phyloP scores from a whole-genome alignment of 208 protist genomes.

The Herpetomonas tarakana region DNA sequence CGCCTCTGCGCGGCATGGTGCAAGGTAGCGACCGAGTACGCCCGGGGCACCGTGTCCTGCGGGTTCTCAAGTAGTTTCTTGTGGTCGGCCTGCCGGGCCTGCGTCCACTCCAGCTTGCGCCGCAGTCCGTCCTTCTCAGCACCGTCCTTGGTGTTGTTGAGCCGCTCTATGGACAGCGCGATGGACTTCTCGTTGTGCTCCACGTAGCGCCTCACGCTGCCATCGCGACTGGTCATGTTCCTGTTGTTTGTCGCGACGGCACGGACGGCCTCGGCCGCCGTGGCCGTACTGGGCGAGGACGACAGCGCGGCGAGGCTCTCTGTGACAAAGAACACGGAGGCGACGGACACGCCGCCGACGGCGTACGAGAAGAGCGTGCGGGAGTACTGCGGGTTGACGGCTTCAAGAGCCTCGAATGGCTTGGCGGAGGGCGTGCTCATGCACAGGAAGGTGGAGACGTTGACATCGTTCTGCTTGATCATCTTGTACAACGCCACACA shows the following conservation, averaged over 20 bases:
- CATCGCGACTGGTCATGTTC: conserved; percentile 40
- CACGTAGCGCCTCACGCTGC: conserved; percentile 44
- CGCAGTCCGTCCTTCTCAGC: conserved; percentile 19
- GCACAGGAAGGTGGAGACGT: conserved; percentile 39
- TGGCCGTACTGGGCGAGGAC: conserved; percentile 18
- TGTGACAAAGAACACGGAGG: conserved; percentile 30
- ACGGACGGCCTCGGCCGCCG: conserved; percentile 19
- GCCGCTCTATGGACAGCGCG: conserved; percentile 15
- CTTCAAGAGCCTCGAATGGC: conserved; percentile 22
- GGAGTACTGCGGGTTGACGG: conserved; percentile 36
- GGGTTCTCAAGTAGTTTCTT: conserved; percentile 13
- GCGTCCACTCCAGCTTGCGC: conserved; percentile 1
- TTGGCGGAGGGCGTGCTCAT: conserved; percentile 21
- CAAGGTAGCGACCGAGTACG: conserved; percentile 20
- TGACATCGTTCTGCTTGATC: conserved; percentile 35
- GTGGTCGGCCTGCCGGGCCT: conserved; percentile 34
- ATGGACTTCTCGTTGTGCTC: conserved; percentile 38
- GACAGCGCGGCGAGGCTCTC: conserved; percentile 18
- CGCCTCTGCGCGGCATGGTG: too few relatives aligned
- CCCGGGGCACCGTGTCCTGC: conserved; percentile 15
- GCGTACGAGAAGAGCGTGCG: conserved; percentile 52
- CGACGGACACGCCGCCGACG: conserved; percentile 45
- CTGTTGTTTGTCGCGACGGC: conserved; percentile 20
- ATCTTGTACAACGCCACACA: conserved; percentile 45
- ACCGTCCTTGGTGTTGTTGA: conserved; percentile 11